phyloP scores from a whole-genome alignment of 176 grass and related monocot genomes.

The Musa troglodytarum region DNA sequence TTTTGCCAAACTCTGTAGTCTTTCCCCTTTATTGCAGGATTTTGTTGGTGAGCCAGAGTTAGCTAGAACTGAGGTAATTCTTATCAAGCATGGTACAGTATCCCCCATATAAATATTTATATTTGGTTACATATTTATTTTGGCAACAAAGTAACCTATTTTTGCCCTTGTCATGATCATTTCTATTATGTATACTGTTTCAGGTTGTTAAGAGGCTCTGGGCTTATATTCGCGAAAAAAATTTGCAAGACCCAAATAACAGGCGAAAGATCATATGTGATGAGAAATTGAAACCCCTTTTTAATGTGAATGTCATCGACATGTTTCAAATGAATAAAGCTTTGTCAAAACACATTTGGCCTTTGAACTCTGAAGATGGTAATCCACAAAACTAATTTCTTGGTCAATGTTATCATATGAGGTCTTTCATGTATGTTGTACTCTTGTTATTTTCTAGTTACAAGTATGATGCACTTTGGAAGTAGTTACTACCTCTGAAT shows the following conservation, averaged over 20 bases:
- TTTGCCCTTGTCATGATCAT: slow-evolving; percentile 1
- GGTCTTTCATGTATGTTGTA: background rate
- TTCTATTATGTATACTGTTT: slow-evolving; percentile 11
- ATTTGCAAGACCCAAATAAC: slow-evolving; percentile 86
- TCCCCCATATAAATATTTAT: background rate
- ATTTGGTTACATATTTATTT: background rate
- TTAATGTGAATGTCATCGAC: slow-evolving; percentile 85
- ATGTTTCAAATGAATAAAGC: slow-evolving; percentile 99
- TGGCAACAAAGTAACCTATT: background rate
- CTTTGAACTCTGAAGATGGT: slow-evolving; percentile 69
- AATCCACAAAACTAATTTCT: background rate
- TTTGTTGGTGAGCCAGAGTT: slow-evolving; percentile 75
- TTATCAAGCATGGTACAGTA: slow-evolving; percentile 6
- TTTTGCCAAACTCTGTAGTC: slow-evolving; percentile 85
- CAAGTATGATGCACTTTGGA: background rate
- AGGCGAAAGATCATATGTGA: slow-evolving; percentile 83
- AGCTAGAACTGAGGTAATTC: slow-evolving; percentile 92
- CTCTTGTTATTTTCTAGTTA: no score
- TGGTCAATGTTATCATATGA: background rate
- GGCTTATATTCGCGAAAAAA: slow-evolving; percentile 82
- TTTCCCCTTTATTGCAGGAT: slow-evolving; percentile 74
- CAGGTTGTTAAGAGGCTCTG: slow-evolving; percentile 97
- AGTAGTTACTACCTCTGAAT: background rate
- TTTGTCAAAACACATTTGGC: slow-evolving; percentile 96
- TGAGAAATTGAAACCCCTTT: slow-evolving; percentile 61